Evolutionary conservation across 1,284 basidiomycete species (phyloP).

Genomic region (Mycosarcoma mackinlayi): DNA sequence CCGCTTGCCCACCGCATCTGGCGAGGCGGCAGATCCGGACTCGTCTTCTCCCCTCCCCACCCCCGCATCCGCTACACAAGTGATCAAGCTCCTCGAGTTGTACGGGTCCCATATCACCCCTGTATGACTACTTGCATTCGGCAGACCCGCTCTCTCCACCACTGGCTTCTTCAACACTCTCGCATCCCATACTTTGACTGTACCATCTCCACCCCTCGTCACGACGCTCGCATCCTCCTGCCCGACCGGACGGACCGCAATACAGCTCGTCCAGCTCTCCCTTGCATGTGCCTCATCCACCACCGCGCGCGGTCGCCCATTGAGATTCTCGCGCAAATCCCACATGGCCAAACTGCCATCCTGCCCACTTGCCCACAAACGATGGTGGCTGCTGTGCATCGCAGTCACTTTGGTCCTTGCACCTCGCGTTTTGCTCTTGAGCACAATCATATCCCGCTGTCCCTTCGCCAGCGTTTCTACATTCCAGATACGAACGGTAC

Average conservation of each 20-base stretch:
- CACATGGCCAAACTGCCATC: conserved; percentile 94
- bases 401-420: conserved; percentile 89
- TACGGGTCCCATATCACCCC: conserved; percentile 89
- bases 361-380: conserved; percentile 74
- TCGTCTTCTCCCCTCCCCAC: too few species aligned
- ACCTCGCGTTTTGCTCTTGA: conserved; percentile 95
- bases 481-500: conserved; percentile 97
- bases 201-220: conserved; percentile 86
- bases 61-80: conserved; percentile 72
- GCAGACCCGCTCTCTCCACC: conserved; percentile 74
- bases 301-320: conserved; percentile 84
- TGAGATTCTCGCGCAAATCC: conserved; percentile 85
- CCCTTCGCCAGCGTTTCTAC: conserved; percentile 78
- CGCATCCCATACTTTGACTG: conserved; percentile 94
- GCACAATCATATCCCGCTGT: conserved; percentile 91
- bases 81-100: conserved; percentile 85
- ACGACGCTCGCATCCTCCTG: conserved; percentile 79
- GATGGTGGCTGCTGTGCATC: conserved; percentile 9
- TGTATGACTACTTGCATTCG: conserved; percentile 87
- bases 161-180: conserved; percentile 87
- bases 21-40: too few species aligned
- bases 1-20: neutral
- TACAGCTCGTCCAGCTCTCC: conserved; percentile 82
- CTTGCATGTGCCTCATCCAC: conserved; percentile 87
- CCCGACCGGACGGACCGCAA: conserved; percentile 81